Evolutionary conservation across 2,329 filamentous ascomycete species (phyloP), one percentile per base, ranked within the genome.

Genomic region (Microdochium nivale): DNA sequence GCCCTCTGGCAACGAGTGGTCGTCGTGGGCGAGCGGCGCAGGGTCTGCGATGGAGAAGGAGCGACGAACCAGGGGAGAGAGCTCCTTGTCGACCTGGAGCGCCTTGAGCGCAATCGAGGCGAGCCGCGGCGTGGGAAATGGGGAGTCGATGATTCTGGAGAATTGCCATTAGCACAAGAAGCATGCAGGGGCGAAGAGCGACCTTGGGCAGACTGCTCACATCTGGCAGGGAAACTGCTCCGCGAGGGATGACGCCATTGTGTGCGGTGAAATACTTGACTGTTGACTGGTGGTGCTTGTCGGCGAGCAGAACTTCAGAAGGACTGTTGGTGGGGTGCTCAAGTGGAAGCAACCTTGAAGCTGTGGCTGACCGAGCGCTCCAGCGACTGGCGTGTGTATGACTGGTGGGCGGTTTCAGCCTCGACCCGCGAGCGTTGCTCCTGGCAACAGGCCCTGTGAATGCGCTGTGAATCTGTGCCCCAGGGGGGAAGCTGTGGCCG

Each of bases 11-110:
- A 54, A 52, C 9, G 40, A 47, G 11, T 58, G 53, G 25, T 59
- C 54, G 24, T 62, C 55, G 50, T 57, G 49, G 23, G 61, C 37
- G 16, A 53, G 48, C n/a, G 57, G 53, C 25, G 58, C 57, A 4
- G 56, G 43, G n/a, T 64, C 47, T 25, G 71, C 69, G 49, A 90
- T 74, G 40, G 77, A 74, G 57, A 96, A 86, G 1, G 78, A 74
- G 52, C 92, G 84, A 47, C 77, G 79, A 51, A 97, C 92, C 11
- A 94, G 80, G 14, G 87, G 81, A 1, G 92, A 97, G 49, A 97
- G 79, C 67, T 99, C 94, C 55, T 84, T 79, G 70, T 99, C 94
- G 59, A 97, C 91, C 53, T 84, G 76, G 44, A 97, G 78, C 37
- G 90, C 81, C 59, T 80, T 79, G 33, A 88, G 78, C 44, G 92